Percentiles rank a stretch among this genome's conserved stretches.
These are phyloP conservation scores for Apiotrichum sp. DNA, from an alignment of 1,284 basidiomycete species.

Conservation along the genomic window DNA sequence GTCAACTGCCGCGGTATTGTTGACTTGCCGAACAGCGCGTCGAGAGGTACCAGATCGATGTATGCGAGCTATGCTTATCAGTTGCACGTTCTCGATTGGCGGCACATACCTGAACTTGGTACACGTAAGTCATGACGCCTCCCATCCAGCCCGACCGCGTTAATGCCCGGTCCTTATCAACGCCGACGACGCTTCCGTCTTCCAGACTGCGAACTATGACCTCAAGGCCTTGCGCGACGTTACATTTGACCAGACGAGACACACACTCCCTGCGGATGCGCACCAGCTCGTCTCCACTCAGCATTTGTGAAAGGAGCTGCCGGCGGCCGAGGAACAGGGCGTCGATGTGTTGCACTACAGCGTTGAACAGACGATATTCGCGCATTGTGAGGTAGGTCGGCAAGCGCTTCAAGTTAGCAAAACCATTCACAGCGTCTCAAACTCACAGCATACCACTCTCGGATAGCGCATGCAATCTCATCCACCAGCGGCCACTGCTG, in stretches of 20 bases:
- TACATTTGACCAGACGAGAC: constrained; percentile 77
- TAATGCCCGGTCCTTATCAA: constrained; percentile 67
- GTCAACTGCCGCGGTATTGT: constrained; percentile 8
- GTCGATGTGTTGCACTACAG: constrained; percentile 84
- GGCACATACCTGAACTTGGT: constrained; percentile 53
- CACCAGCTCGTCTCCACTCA: constrained; percentile 80
- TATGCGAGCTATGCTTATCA: constrained; percentile 58
- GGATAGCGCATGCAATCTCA: constrained; percentile 90
- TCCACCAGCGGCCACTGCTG: constrained; percentile 83
- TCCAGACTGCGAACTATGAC: constrained; percentile 91
- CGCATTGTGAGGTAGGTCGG: constrained; percentile 81
- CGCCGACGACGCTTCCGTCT: constrained; percentile 78
- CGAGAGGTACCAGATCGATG: constrained; percentile 56
- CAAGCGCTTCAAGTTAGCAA: constrained; percentile 51
- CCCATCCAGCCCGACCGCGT: constrained; percentile 74
- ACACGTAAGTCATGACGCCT: constrained; percentile 58
- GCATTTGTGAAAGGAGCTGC: constrained; percentile 80
- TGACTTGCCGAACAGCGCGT: constrained; percentile 31
- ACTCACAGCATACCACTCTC: constrained; percentile 83
- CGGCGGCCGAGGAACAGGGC: constrained; percentile 80
- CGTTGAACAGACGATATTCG: constrained; percentile 83
- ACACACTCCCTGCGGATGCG: constrained; percentile 82
- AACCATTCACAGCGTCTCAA: no score
- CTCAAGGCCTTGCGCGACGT: constrained; percentile 85
- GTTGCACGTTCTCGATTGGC: neutral